These are phyloP conservation scores for Vitis hybrid DNA, from an alignment of 177 flowering plant genomes.

Conservation along the genomic window DNA sequence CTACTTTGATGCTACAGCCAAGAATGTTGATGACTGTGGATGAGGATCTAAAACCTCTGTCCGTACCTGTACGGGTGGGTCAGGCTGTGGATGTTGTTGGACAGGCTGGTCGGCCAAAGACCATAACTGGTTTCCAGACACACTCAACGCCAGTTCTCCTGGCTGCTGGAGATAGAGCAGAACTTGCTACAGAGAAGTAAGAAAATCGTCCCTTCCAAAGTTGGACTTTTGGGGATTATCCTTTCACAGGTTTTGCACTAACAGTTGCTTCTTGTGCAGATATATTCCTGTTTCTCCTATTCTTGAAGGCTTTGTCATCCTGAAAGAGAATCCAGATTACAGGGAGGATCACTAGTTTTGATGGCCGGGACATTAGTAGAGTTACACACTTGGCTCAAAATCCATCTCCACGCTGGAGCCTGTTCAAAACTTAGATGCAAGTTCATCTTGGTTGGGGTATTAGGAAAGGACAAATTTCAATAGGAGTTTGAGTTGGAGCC, in stretches of 20 bases:
- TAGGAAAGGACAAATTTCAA: no score
- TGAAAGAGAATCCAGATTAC: constrained; percentile 91
- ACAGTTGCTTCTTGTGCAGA: constrained; percentile 38
- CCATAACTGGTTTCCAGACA: constrained; percentile 96
- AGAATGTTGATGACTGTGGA: constrained; percentile 94
- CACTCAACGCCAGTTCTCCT: constrained; percentile 96
- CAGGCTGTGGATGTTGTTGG: constrained; percentile 99
- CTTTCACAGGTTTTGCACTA: neutral
- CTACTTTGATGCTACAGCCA: constrained; percentile 51
- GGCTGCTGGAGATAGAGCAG: constrained; percentile 97
- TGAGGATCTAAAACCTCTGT: constrained; percentile 79
- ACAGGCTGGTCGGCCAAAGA: constrained; percentile 98
- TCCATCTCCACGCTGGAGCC: no score
- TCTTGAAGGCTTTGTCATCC: constrained; percentile 90
- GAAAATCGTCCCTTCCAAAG: neutral
- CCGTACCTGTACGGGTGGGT: constrained; percentile 95
- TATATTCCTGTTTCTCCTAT: constrained; percentile 85
- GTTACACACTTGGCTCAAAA: no score
- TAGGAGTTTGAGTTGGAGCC: no score
- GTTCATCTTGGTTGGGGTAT: no score
- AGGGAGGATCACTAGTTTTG: constrained; percentile 45
- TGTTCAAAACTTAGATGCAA: no score
- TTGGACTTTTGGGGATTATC: neutral
- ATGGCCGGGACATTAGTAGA: no score
- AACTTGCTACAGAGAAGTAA: constrained; percentile 94